Evolutionary conservation across 495 filamentous ascomycete species (phyloP).

Genomic region (Penicillium ucsense): DNA sequence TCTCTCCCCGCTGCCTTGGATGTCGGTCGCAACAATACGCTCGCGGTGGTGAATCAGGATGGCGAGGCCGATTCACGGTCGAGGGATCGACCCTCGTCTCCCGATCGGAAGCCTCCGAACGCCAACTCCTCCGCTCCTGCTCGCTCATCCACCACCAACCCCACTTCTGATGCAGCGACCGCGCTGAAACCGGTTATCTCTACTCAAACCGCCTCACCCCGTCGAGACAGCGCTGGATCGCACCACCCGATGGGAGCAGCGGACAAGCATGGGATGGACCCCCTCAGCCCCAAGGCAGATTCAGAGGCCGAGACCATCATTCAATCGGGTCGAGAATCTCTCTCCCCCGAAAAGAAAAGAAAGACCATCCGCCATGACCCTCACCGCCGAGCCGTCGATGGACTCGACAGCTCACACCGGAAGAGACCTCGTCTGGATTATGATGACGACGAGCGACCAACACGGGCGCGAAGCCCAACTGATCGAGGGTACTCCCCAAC

Average conservation of each 20-base stretch:
- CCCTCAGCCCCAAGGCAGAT: slow-evolving; percentile 42
- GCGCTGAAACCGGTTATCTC: neutral
- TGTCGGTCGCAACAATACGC: slow-evolving; percentile 25
- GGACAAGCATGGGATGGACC: slow-evolving; percentile 24
- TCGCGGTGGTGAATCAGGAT: slow-evolving; percentile 28
- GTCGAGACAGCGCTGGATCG: slow-evolving; percentile 12
- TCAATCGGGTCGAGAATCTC: slow-evolving; percentile 59
- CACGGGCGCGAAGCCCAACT: slow-evolving; percentile 19
- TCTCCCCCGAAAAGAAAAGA: slow-evolving; percentile 57
- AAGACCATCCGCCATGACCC: slow-evolving; percentile 61
- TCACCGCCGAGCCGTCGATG: slow-evolving; percentile 36
- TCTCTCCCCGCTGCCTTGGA: slow-evolving; percentile 37
- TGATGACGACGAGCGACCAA: slow-evolving; percentile 12
- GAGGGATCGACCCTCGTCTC: slow-evolving; percentile 16
- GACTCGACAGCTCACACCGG: slow-evolving; percentile 27
- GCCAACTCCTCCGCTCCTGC: neutral
- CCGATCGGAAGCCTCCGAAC: slow-evolving; percentile 7
- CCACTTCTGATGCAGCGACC: neutral
- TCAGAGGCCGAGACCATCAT: slow-evolving; percentile 79
- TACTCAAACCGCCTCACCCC: slow-evolving; percentile 6
- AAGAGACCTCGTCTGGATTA: slow-evolving; percentile 26
- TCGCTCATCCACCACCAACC: neutral
- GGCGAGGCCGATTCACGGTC: slow-evolving; percentile 1
- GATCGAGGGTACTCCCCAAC: slow-evolving; percentile 15
- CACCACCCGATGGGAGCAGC: slow-evolving; percentile 12